Evolutionary conservation across 2,329 filamentous ascomycete species (phyloP), one percentile per base, ranked within the genome.

Genomic region (Colletotrichum tabaci): DNA sequence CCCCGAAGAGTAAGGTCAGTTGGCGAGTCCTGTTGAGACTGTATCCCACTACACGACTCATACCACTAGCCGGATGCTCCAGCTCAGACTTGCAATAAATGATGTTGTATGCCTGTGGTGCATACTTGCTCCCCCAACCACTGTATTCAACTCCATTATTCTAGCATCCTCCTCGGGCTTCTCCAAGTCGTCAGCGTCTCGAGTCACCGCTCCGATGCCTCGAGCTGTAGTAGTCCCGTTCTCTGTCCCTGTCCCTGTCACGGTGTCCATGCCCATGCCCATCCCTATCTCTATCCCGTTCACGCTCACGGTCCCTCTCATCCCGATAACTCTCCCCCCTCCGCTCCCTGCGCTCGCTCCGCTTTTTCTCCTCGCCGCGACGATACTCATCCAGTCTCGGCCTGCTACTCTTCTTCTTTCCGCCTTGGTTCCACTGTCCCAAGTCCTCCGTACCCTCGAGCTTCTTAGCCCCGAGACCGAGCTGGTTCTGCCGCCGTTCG

Each of bases 391-490:
- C 82, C 15, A 90, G 77, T 52, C 85, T 82, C 15, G 85, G 85
- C 12, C 84, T 81, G 60, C 81, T 78, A 23, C 79, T 80, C 61
- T 82, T 78, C 74, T 84, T 86, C 71, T 78, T 87, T 42, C 88
- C 87, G 66, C 89, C 90, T 71, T 93, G 93, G 15, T 95, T 92
- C 94, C 94, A 97, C 1, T 90, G 92, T 1, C 93, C 94, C 21
- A 97, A 83, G 75, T 97, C 94, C 73, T 94, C 88, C 26, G 86
- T 88, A 47, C 87, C 90, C 57, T 93, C 90, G 18, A 94, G 87
- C 77, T 94, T 91, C 78, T 96, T 98, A 13, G 95, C 95, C 4
- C 96, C 96, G 9, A 98, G 92, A 0, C 96, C 96, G 12, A 98
- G 86, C 67, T 97, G 88, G 70, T 94, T 94, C 18, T 94, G 92